A percentile compares a stretch with the other conserved stretches of the same genome.
phyloP scores from a whole-genome alignment of 2,329 filamentous ascomycete genomes.

The Talaromyces sp. region DNA sequence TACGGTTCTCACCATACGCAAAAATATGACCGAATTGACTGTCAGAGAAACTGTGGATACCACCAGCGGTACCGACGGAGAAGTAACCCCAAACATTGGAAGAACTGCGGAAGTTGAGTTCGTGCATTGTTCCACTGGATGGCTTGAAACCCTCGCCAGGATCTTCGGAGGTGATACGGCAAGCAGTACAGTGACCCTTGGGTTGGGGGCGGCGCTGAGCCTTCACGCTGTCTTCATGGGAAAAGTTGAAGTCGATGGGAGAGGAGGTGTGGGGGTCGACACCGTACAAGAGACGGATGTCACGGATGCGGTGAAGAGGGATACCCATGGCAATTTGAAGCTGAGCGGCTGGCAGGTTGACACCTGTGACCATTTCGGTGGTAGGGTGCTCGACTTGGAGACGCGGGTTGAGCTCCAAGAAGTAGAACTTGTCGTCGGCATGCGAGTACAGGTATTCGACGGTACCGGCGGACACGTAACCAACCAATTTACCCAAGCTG shows the following conservation, averaged over 20 bases:
- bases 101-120: conserved; percentile 96
- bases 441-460: conserved; percentile 99
- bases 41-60: conserved; percentile 98
- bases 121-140: conserved; percentile 97
- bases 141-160: conserved; percentile 99
- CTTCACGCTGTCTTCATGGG: conserved; percentile 72
- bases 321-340: conserved; percentile 99
- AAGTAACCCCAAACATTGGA: conserved; percentile 99
- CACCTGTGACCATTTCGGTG: conserved; percentile 97
- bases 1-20: conserved; percentile 95
- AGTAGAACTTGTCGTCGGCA: conserved; percentile 98
- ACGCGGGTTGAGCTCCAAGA: conserved; percentile 96
- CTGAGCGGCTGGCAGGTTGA: conserved; percentile 94
- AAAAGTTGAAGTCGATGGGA: conserved; percentile 95
- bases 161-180: conserved; percentile 98
- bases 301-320: conserved; percentile 86
- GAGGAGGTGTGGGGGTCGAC: conserved; percentile 81
- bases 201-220: conserved; percentile 84
- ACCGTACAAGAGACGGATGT: conserved; percentile 93
- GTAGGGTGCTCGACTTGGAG: conserved; percentile 99
- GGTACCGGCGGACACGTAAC: conserved; percentile 97
- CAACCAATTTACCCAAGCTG: conserved; percentile 85
- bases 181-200: conserved; percentile 96
- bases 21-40: conserved; percentile 99
- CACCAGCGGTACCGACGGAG: conserved; percentile 92